phyloP scores from a whole-genome alignment of 257 asterid species.

The Capsicum rhomboideum region DNA sequence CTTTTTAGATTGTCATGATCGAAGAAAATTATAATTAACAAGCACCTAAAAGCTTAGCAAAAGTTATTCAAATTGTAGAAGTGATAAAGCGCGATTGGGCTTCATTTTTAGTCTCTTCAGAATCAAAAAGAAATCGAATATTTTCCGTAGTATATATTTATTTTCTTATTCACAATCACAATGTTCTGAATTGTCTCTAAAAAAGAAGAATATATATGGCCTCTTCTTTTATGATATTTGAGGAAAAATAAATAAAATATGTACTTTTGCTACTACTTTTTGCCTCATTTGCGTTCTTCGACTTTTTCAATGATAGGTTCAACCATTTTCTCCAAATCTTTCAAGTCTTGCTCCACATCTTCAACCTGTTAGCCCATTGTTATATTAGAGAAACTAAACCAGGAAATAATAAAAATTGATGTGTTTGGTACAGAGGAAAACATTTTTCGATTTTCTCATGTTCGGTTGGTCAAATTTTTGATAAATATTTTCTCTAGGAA shows the following conservation, averaged over 20 bases:
- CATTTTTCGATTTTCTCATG: too few relatives aligned
- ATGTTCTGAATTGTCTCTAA: neutral
- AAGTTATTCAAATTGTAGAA: neutral
- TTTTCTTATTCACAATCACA: neutral
- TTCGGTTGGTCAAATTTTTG: too few relatives aligned
- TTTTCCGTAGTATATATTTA: neutral
- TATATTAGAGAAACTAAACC: neutral
- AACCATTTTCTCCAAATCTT: slow-evolving; percentile 38
- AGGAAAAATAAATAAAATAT: neutral
- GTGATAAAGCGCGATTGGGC: neutral
- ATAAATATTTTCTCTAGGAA: too few relatives aligned
- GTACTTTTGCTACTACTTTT: neutral
- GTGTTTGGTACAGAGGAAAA: too few relatives aligned
- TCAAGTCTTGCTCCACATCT: slow-evolving; percentile 53
- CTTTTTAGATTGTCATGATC: too few relatives aligned
- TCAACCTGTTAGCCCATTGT: slow-evolving; percentile 30
- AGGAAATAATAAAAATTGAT: neutral
- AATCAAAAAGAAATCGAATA: neutral
- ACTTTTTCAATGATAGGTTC: slow-evolving; percentile 41
- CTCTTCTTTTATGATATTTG: neutral
- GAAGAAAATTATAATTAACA: too few relatives aligned
- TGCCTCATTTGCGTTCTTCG: neutral
- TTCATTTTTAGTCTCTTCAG: neutral
- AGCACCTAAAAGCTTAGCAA: neutral
- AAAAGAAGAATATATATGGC: neutral